Evolutionary conservation across 768 basidiomycete genomes (phyloP), one percentile per base, ranked within the genome.

Genomic region (Pulveroboletus frians): DNA sequence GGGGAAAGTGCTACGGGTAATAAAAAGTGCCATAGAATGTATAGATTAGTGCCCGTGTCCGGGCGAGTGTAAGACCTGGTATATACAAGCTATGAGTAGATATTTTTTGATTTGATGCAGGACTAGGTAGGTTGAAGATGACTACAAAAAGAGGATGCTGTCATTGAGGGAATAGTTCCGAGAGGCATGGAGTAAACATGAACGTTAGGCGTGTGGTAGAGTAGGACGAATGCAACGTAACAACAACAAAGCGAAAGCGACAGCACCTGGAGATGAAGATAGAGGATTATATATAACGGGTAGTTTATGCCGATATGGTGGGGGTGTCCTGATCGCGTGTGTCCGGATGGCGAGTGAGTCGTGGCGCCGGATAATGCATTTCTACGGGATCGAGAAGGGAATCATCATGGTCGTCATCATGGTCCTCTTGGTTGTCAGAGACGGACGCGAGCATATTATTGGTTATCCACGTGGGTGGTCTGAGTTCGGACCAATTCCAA

Each of bases 401-500:
- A 20, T 54, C 54, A 37, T 62, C 60, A 45, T 38, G 52, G 27
- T 62, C 69, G 38, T 65, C 68, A 3, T 62, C 63, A 13, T 17
- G 43, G 13, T 57, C 63, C 31, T 57, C 65, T 39, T 55, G 51
- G 23, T 67, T 57, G 39, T 57, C 58, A 9, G 54, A 46, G 23
- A 40, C 43, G 34, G 45, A 44, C 37, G 44, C 32, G 5, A 32
- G 21, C 23, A 23, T 34, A 27, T 14, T 26, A 39, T 58, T 46
- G 29, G 59, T 31, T 3, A 57, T 13, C 68, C 67, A 70, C 15
- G 48, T 14, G 27, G 67, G 66, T 10, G 49, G 54, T 48, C 63
- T 54, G 18, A 68, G 61, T 43, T 68, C 68, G 35, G 66, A 66
- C 67, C 67, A 68, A 20, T 58, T 51, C 67, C 67, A 68, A 29